These are phyloP conservation scores for Nematocida parisii DNA, from an alignment of 371 early-diverging fungal species.

Conservation along the genomic window DNA sequence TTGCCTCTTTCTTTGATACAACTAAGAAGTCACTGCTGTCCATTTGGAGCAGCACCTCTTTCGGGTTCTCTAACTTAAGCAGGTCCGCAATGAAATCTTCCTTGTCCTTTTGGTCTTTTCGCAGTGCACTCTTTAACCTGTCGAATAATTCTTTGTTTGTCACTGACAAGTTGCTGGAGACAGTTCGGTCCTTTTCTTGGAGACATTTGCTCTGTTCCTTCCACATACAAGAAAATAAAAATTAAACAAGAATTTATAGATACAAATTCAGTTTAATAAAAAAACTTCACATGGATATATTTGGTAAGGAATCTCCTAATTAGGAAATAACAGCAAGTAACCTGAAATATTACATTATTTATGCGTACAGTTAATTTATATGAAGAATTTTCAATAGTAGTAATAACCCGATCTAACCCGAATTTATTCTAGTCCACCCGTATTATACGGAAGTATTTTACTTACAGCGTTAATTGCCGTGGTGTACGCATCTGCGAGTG, in stretches of 20 bases:
- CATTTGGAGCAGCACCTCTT: slow-evolving; percentile 37
- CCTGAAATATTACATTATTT: too few species aligned
- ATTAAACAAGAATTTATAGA: slow-evolving; percentile 45
- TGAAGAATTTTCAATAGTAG: too few species aligned
- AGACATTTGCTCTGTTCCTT: slow-evolving; percentile 38
- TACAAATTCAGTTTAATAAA: slow-evolving; percentile 3
- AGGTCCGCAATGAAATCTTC: neutral
- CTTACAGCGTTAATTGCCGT: neutral
- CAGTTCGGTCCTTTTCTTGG: slow-evolving; percentile 19
- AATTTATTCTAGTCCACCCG: too few species aligned
- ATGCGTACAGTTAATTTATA: too few species aligned
- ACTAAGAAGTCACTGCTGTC: slow-evolving; percentile 32
- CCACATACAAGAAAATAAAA: slow-evolving; percentile 56
- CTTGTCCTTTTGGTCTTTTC: slow-evolving; percentile 12
- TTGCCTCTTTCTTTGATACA: slow-evolving; percentile 20
- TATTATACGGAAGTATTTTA: neutral
- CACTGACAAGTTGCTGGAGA: neutral
- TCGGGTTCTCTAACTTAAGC: slow-evolving; percentile 8
- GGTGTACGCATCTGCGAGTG: slow-evolving; percentile 9
- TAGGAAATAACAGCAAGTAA: too few species aligned
- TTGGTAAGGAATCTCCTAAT: too few species aligned
- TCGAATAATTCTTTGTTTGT: slow-evolving; percentile 22
- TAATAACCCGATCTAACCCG: too few species aligned
- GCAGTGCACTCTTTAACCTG: neutral
- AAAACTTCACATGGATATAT: too few species aligned